Base-by-base conservation (phyloP, 768 basidiomycete species). In the Plicaturopsis crispa region DNA sequence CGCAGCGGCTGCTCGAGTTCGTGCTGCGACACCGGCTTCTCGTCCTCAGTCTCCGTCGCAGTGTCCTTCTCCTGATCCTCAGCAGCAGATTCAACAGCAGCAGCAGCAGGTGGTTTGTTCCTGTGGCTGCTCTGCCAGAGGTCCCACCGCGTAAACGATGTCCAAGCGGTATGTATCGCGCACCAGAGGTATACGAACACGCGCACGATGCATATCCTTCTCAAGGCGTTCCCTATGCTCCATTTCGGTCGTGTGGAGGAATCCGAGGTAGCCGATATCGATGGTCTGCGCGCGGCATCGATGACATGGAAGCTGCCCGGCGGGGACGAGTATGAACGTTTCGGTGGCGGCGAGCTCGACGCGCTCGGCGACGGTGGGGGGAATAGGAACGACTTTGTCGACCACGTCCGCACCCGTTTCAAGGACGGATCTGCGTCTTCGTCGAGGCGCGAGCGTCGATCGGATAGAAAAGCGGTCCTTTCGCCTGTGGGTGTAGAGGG, bases 161-260 rank as follows among this genome's bases (percentile, higher is more conserved):
- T 59, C 70, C 79, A 84, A 16, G 75, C 73, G 6, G 72, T 66
- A 45, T 71, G 74, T 46, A 89, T 59, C 34, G 75, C 71, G 49
- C 81, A 68, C 84, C 86, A 89, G 39, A 80, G 66, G 26, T 80
- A 45, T 31, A 78, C 67, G 43, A 85, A 71, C 43, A 85, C 65
- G 31, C 81, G 83, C 45, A 86, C 69, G 51, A 87, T 69, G 68
- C 80, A 78, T 50, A 85, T 65, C 34, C 76, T 77, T 53, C 73
- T 65, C 39, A 78, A 56, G 44, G 69, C 53, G 33, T 61, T 60
- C 36, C 69, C 69, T 48, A 69, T 56, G 44, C 53, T 57, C 35
- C 50, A 57, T 41, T 62, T 67, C 42, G 57, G 62, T 46, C 61
- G 61, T 41, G 58, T 51, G 42, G 54, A 38, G 21, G 52, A 41